Conservation (phyloP, 2,329 filamentous ascomycete species). For the Penicillium sp. region DNA sequence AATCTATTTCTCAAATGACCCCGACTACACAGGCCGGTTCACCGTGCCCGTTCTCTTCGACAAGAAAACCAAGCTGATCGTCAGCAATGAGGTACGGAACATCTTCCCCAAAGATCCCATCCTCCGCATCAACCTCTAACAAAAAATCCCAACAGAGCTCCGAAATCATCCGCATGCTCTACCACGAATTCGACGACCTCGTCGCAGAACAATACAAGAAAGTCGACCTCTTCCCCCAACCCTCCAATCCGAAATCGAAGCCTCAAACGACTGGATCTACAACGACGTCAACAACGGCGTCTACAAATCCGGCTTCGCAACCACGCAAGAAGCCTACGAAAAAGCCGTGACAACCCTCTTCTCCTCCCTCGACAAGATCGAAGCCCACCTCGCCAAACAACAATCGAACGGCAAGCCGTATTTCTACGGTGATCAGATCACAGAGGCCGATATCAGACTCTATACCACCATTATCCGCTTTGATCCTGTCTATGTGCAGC, state of each 20-base stretch:
- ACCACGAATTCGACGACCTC: constrained; percentile 72
- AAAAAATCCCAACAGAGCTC: constrained; percentile 49
- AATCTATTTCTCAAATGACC: constrained; percentile 72
- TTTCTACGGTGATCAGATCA: constrained; percentile 70
- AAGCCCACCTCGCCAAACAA: constrained; percentile 60
- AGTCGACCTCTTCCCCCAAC: constrained; percentile 62
- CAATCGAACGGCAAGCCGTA: constrained; percentile 51
- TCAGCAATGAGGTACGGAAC: constrained; percentile 73
- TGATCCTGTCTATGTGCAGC: constrained; percentile 76
- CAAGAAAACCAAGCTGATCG: constrained; percentile 66
- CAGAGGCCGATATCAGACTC: constrained; percentile 77
- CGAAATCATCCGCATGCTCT: constrained; percentile 90
- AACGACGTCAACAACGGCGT: constrained; percentile 53
- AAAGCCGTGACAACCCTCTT: constrained; percentile 69
- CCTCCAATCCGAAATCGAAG: constrained; percentile 68
- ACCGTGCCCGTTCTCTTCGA: constrained; percentile 82
- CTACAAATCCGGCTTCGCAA: constrained; percentile 71
- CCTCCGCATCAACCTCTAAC: constrained; percentile 1
- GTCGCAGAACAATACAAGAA: constrained; percentile 57
- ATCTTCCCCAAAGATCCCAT: background rate
- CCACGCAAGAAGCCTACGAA: constrained; percentile 77
- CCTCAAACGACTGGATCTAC: constrained; percentile 77
- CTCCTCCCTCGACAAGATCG: constrained; percentile 69
- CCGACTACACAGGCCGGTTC: constrained; percentile 71
- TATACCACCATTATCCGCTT: constrained; percentile 70